Evolutionary conservation across 2,329 filamentous ascomycete species (phyloP).

Genomic region (Monosporascus sp.): DNA sequence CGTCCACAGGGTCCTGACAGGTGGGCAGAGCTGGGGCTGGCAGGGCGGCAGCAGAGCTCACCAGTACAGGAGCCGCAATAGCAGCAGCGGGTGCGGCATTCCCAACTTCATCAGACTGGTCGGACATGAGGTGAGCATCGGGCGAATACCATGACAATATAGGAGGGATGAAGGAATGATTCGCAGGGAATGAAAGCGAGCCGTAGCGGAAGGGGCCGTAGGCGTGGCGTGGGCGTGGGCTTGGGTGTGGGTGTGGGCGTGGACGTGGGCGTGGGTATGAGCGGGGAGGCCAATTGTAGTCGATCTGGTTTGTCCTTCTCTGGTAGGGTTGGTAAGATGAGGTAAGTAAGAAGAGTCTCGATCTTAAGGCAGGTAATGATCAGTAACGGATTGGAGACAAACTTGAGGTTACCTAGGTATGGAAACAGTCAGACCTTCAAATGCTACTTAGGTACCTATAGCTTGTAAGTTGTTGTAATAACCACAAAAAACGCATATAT

Average conservation of each 20-base stretch:
- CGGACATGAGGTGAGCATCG: slow-evolving; percentile 57
- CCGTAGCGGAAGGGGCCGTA: slow-evolving; percentile 11
- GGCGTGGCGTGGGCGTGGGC: slow-evolving; percentile 3
- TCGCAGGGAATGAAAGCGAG: slow-evolving; percentile 10
- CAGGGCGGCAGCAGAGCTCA: slow-evolving; percentile 15
- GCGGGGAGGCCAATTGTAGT: neutral
- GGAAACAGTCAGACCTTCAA: no score
- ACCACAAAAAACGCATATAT: no score
- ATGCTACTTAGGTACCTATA: no score
- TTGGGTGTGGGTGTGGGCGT: neutral
- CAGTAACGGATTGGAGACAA: neutral
- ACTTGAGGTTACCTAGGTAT: no score
- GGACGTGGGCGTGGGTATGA: neutral
- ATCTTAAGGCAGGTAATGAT: neutral
- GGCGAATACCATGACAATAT: slow-evolving; percentile 30
- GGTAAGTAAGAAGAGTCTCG: neutral
- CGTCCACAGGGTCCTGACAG: slow-evolving; percentile 13
- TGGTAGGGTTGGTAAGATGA: neutral
- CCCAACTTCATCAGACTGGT: slow-evolving; percentile 43
- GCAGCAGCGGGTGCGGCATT: slow-evolving; percentile 46
- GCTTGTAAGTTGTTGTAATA: no score
- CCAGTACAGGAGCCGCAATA: slow-evolving; percentile 17
- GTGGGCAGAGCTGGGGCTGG: slow-evolving; percentile 1
- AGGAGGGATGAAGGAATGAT: slow-evolving; percentile 17
- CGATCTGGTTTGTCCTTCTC: neutral